Percentiles rank a stretch among this genome's conserved stretches.
Evolutionary conservation across 345 rosid species (phyloP).

Genomic region (Dovyalis caffra): DNA sequence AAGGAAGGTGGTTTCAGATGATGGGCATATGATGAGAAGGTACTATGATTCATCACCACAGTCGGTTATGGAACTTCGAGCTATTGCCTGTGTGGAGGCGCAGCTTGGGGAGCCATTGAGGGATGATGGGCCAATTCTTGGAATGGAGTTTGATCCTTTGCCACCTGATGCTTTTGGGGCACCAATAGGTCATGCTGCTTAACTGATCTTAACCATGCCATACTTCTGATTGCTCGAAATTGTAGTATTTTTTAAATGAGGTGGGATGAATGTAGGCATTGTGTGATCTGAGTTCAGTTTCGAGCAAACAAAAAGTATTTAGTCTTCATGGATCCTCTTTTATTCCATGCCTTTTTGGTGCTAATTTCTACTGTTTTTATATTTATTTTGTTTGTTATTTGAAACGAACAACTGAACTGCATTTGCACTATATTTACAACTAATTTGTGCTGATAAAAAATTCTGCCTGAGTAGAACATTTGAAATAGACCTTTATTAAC

Average conservation of each 20-base stretch:
- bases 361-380: not conserved
- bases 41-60: conserved; percentile 59
- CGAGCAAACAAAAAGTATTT: not conserved
- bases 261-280: not conserved
- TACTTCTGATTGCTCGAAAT: not conserved
- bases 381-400: not conserved
- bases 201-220: not conserved
- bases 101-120: conserved; percentile 95
- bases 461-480: not conserved
- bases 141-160: conserved; percentile 94
- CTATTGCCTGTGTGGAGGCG: conserved; percentile 86
- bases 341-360: not conserved
- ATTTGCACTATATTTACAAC: not conserved
- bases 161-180: conserved; percentile 96
- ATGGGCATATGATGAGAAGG: conserved; percentile 42
- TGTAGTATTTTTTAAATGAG: not conserved
- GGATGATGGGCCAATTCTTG: conserved; percentile 95
- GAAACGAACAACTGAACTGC: not conserved
- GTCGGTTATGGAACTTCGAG: conserved; percentile 80
- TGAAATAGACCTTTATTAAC: not conserved
- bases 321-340: not conserved
- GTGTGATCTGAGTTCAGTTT: not conserved
- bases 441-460: not conserved
- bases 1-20: conserved; percentile 36
- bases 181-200: conserved; percentile 61